A percentile compares a stretch with the other conserved stretches of the same genome.
phyloP scores from a whole-genome alignment of 306 rosid genomes.

The Cucumis cinereus region DNA sequence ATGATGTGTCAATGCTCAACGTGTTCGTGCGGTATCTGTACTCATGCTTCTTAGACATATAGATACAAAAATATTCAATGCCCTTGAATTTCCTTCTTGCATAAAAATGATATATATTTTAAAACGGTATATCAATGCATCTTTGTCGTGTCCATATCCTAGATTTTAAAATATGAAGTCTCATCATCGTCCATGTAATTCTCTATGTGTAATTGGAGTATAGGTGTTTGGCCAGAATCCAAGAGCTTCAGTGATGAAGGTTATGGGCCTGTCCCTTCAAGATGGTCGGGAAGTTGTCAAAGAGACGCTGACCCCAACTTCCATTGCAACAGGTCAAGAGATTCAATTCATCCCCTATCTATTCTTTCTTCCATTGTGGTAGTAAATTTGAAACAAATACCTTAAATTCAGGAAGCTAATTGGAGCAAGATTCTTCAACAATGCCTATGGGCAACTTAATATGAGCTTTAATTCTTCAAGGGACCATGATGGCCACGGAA shows the following conservation, averaged over 20 bases:
- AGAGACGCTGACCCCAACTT: slow-evolving; percentile 9
- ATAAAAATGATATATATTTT: too few relatives aligned
- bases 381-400: not conserved
- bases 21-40: too few relatives aligned
- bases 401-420: not conserved
- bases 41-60: too few relatives aligned
- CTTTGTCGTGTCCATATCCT: too few relatives aligned
- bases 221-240: slow-evolving; percentile 76
- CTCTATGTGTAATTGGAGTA: not conserved
- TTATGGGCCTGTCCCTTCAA: slow-evolving; percentile 41
- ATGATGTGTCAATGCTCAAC: too few relatives aligned
- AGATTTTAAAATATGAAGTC: too few relatives aligned
- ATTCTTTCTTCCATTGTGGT: not conserved
- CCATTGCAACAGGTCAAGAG: slow-evolving; percentile 37
- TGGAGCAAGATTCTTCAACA: slow-evolving; percentile 1
- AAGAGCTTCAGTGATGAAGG: slow-evolving; percentile 54
- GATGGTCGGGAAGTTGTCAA: slow-evolving; percentile 55
- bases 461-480: not conserved
- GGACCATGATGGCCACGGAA: not conserved
- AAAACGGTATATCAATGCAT: too few relatives aligned
- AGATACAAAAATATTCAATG: too few relatives aligned
- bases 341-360: not conserved
- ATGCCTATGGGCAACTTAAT: not conserved
- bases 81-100: too few relatives aligned
- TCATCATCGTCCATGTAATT: too few relatives aligned